Evolutionary conservation across 1,284 basidiomycete genomes (phyloP).

Genomic region (Ceratobasidium sp.): DNA sequence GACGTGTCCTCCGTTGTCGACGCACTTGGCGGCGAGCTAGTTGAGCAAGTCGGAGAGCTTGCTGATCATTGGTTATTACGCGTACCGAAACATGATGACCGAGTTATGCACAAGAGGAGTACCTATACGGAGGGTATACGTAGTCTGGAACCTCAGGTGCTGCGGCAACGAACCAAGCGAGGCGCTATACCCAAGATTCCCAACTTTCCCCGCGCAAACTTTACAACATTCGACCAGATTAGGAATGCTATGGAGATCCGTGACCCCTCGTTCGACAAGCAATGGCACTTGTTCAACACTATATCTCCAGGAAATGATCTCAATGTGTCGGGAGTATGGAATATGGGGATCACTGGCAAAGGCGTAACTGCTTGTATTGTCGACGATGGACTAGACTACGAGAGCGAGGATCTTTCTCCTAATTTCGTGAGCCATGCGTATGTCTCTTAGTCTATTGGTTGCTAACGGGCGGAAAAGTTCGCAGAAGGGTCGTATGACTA

Average conservation of each 20-base stretch:
- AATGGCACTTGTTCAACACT: conserved; percentile 94
- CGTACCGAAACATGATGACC: conserved; percentile 59
- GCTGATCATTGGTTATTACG: conserved; percentile 88
- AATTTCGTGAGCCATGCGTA: conserved; percentile 85
- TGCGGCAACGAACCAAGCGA: conserved; percentile 75
- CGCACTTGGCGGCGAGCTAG: conserved; percentile 83
- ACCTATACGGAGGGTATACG: conserved; percentile 66
- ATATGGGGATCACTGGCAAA: conserved; percentile 86
- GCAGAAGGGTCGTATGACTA: conserved; percentile 95
- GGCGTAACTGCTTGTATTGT: conserved; percentile 91
- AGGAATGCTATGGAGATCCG: conserved; percentile 76
- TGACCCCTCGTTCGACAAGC: conserved; percentile 89
- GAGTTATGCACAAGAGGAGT: conserved; percentile 58
- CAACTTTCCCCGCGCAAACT: conserved; percentile 52
- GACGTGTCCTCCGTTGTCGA: conserved; percentile 61
- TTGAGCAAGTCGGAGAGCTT: conserved; percentile 90
- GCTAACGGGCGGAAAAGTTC: conserved; percentile 66
- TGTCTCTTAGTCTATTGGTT: not conserved
- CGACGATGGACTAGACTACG: conserved; percentile 96
- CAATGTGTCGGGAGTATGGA: conserved; percentile 67
- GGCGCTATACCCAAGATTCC: conserved; percentile 55
- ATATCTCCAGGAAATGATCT: conserved; percentile 69
- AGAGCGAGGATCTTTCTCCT: conserved; percentile 84
- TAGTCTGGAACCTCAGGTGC: conserved; percentile 70
- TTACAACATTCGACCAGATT: conserved; percentile 63